A percentile compares a stretch with the other conserved stretches of the same genome.
These are phyloP conservation scores for Pholiota microspora DNA, from an alignment of 768 basidiomycete species.

Conservation along the genomic window DNA sequence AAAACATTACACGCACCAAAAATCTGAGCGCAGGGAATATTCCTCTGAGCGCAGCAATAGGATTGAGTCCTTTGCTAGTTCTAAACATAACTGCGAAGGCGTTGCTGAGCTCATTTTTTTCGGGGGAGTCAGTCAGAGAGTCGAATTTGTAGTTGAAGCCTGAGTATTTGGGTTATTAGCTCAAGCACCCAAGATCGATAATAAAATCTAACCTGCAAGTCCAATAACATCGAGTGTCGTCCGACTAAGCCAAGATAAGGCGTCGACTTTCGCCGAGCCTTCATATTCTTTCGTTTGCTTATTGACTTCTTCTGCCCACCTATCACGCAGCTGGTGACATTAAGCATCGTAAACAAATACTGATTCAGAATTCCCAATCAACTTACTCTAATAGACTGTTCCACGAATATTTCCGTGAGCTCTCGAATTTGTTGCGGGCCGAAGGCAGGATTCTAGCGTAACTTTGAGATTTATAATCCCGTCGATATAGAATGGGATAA, in stretches of 20 bases:
- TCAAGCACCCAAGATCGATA: too few species aligned
- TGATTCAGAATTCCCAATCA: neutral
- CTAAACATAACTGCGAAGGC: slow-evolving; percentile 48
- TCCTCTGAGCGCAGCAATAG: slow-evolving; percentile 26
- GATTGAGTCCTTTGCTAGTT: slow-evolving; percentile 32
- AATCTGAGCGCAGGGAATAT: slow-evolving; percentile 34
- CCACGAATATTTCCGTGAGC: slow-evolving; percentile 49
- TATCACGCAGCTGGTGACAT: slow-evolving; percentile 42
- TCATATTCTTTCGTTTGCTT: slow-evolving; percentile 16
- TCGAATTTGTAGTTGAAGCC: slow-evolving; percentile 31
- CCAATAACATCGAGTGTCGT: slow-evolving; percentile 78
- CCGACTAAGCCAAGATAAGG: slow-evolving; percentile 60
- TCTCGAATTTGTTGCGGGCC: slow-evolving; percentile 55
- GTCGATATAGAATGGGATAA: neutral
- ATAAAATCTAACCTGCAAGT: slow-evolving; percentile 41
- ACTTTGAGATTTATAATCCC: neutral
- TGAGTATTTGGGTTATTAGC: too few species aligned
- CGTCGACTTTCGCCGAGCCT: slow-evolving; percentile 43
- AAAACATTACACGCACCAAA: slow-evolving; percentile 30
- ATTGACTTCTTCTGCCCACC: slow-evolving; percentile 37
- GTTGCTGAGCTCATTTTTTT: slow-evolving; percentile 44
- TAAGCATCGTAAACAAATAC: neutral
- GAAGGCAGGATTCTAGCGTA: slow-evolving; percentile 60
- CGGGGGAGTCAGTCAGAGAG: slow-evolving; percentile 19
- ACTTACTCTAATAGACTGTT: slow-evolving; percentile 47